Evolutionary conservation across 495 filamentous ascomycete genomes (phyloP), one percentile per base, ranked within the genome.

Genomic region (Penicillium longicatenatum): DNA sequence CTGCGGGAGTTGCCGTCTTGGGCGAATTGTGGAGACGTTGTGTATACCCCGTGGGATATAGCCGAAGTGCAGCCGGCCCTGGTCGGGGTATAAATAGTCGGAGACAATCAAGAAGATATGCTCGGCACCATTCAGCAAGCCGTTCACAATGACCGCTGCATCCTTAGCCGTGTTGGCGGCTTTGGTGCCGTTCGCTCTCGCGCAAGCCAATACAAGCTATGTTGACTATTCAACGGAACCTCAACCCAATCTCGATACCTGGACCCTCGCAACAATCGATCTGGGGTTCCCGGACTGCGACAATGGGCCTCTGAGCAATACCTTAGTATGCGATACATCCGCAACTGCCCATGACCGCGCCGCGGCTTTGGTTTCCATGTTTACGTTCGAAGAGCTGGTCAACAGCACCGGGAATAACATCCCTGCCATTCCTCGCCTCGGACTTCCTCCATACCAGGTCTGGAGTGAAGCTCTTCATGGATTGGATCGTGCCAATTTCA

Each of bases 401-500:
- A 83, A 82, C 37, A 84, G 82, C 57, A 84, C 83, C 5, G 77
- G 78, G 30, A 85, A 82, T 52, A 74, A 70, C 3, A 76, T 74
- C 14, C 79, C 79, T 0, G 82, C 84, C 0, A 83, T 85, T 21
- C 77, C 82, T 12, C 73, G 84, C 6, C 66, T 88, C 6, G 84
- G 84, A 1, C 66, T 87, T 2, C 83, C 83, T 0, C 46, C 67
- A 0, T 87, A 87, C 59, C 61, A 75, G n/a, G 70, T 75, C 1
- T 76, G 74, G 74, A 70, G 56, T 26, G 74, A 77, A 66, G 82
- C 81, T 6, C 74, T 88, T 1, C 85, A 88, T 66, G 85, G 85
- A 6, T 65, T 88, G 0, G 82, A 76, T 37, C 65, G 80, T 6
- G 83, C 82, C 2, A 80, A 81, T 21, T 84, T 82, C 61, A 65